phyloP scores from a whole-genome alignment of 2,329 filamentous ascomycete genomes.

The Hysterium pulicare region DNA sequence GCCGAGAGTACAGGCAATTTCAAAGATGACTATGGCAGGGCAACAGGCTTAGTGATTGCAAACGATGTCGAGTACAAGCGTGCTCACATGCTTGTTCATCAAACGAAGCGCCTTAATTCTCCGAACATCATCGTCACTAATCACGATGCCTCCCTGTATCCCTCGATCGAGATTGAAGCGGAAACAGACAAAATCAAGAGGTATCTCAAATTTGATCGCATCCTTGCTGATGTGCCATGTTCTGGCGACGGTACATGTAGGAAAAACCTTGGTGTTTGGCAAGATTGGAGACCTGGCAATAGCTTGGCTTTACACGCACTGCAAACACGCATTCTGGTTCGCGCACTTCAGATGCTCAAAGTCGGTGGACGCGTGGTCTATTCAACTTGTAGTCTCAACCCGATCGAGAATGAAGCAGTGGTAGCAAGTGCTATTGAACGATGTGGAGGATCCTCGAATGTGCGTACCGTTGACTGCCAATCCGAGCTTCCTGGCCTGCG shows the following conservation, averaged over 20 bases:
- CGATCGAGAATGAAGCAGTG: conserved; percentile 93
- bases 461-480: conserved; percentile 81
- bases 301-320: conserved; percentile 83
- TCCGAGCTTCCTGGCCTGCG: conserved; percentile 73
- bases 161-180: conserved; percentile 79
- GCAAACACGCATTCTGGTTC: conserved; percentile 84
- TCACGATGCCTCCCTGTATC: conserved; percentile 94
- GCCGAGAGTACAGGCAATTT: conserved; percentile 45
- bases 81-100: conserved; percentile 94
- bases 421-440: conserved; percentile 83
- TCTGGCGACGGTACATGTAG: conserved; percentile 90
- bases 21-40: conserved; percentile 76
- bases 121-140: conserved; percentile 97
- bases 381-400: conserved; percentile 98
- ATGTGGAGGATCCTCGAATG: conserved; percentile 78
- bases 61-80: conserved; percentile 98
- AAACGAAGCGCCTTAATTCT: conserved; percentile 94
- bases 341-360: conserved; percentile 93
- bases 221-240: conserved; percentile 94
- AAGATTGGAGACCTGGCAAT: conserved; percentile 86
- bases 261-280: conserved; percentile 94
- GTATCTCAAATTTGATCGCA: conserved; percentile 95
- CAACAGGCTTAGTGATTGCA: conserved; percentile 87
- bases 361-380: conserved; percentile 92
- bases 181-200: conserved; percentile 53